Conservation (phyloP, 1,284 basidiomycete species). For the Sphagnurus paluster region DNA sequence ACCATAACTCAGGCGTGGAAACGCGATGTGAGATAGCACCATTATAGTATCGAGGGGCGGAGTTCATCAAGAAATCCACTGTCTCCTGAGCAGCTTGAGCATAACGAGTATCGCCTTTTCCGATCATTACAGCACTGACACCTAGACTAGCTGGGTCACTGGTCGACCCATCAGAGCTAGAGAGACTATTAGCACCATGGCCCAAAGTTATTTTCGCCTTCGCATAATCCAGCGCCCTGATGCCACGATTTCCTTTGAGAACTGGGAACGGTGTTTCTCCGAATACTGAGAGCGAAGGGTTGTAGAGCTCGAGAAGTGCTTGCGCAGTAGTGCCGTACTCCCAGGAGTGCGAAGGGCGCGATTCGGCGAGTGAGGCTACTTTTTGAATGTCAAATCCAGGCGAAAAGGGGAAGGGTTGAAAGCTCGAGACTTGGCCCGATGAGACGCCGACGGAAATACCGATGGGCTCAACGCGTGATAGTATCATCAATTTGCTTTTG, state of each 20-base stretch:
- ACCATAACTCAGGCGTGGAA: constrained; percentile 46
- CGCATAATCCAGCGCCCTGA: constrained; percentile 34
- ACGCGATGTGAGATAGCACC: constrained; percentile 54
- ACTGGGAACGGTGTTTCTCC: constrained; percentile 35
- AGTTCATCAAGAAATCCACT: constrained; percentile 35
- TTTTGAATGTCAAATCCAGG: constrained; percentile 40
- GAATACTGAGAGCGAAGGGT: constrained; percentile 38
- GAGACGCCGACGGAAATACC: constrained; percentile 4
- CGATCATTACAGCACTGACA: constrained; percentile 40
- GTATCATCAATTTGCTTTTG: not conserved
- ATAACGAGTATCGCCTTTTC: constrained; percentile 32
- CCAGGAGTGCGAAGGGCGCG: constrained; percentile 44
- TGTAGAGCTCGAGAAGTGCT: constrained; percentile 41
- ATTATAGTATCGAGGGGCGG: constrained; percentile 44
- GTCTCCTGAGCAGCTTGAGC: constrained; percentile 29
- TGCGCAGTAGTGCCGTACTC: constrained; percentile 42
- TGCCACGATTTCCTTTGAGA: constrained; percentile 19
- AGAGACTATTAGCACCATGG: constrained; percentile 30
- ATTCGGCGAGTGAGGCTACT: constrained; percentile 32
- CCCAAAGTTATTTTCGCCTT: constrained; percentile 34
- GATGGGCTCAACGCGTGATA: not conserved
- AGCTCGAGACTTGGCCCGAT: constrained; percentile 6
- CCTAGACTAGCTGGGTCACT: constrained; percentile 45
- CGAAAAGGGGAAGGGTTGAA: constrained; percentile 27
- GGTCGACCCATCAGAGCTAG: constrained; percentile 37